These are phyloP conservation scores for Tulasnella sp. DNA, from an alignment of 768 basidiomycete genomes.

Conservation along the genomic window DNA sequence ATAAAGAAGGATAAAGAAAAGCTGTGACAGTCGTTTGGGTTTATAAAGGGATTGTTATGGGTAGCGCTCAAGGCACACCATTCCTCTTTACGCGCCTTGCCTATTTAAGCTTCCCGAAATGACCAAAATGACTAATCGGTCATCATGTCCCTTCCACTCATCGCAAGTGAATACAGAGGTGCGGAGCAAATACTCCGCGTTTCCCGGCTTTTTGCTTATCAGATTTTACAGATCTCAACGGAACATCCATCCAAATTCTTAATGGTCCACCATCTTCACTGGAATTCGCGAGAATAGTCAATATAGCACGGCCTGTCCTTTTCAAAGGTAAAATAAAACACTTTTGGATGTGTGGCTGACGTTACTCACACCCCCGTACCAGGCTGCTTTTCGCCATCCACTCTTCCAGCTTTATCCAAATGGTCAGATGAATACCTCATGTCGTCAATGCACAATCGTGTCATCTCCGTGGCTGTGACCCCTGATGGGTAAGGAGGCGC, in stretches of 20 bases:
- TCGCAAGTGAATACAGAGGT: conserved; percentile 11
- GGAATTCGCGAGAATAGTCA: conserved; percentile 54
- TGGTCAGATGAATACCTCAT: conserved; percentile 60
- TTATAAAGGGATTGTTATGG: no score
- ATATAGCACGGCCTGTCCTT: conserved; percentile 57
- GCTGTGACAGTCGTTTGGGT: no score
- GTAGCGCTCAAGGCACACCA: no score
- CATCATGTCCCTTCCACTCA: no score
- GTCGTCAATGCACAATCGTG: conserved; percentile 37
- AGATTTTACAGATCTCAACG: conserved; percentile 20
- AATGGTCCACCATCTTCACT: conserved; percentile 47
- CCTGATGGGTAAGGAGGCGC: conserved; percentile 66
- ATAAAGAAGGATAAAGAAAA: no score
- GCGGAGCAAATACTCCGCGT: background rate
- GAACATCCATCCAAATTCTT: conserved; percentile 22
- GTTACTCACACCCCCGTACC: background rate
- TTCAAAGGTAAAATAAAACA: conserved; percentile 40
- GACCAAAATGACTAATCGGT: no score
- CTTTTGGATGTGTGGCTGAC: background rate
- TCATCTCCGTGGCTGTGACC: conserved; percentile 65
- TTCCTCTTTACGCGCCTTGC: no score
- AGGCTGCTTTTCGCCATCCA: conserved; percentile 8
- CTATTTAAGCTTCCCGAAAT: no score
- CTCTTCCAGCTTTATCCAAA: conserved; percentile 29
- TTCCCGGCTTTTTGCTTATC: background rate